phyloP scores from a whole-genome alignment of 1,139 yeast genomes.

The Yamadazyma kanchanaburiensis region DNA sequence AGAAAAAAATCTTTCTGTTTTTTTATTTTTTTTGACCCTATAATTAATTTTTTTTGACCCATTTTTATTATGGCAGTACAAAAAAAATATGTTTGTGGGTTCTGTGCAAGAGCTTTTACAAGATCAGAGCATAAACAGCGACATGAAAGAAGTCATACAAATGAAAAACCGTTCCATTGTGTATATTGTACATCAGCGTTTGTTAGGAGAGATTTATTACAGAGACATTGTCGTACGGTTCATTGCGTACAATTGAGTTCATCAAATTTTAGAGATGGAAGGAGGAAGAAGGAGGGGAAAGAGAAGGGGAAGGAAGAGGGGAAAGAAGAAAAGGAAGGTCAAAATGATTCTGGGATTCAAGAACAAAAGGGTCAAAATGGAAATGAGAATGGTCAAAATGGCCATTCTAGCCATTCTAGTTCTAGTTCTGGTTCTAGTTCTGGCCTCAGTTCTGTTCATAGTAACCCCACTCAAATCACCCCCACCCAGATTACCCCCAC shows the following conservation, averaged over 20 bases:
- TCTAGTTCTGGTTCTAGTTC: neutral
- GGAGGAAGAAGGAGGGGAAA: too few relatives aligned
- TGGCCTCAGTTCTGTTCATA: too few relatives aligned
- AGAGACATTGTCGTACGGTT: slow-evolving; percentile 76
- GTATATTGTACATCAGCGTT: slow-evolving; percentile 67
- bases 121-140: slow-evolving; percentile 80
- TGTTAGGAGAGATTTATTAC: slow-evolving; percentile 72
- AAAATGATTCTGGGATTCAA: too few relatives aligned
- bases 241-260: slow-evolving; percentile 38
- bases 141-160: slow-evolving; percentile 81
- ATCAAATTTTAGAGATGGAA: slow-evolving; percentile 2
- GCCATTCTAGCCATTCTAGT: too few relatives aligned
- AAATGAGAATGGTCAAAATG: neutral
- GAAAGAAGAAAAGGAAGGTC: slow-evolving; percentile 1
- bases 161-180: slow-evolving; percentile 79
- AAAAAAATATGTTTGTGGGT: slow-evolving; percentile 71
- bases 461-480: too few relatives aligned
- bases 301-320: slow-evolving; percentile 2
- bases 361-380: neutral
- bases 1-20: too few relatives aligned
- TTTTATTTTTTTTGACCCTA: too few relatives aligned
- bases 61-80: slow-evolving; percentile 49
- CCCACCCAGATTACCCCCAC: too few relatives aligned
- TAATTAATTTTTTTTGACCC: too few relatives aligned
- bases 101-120: slow-evolving; percentile 78